phyloP scores from a whole-genome alignment of 2,329 filamentous ascomycete species.

The Trichoderma sp. region DNA sequence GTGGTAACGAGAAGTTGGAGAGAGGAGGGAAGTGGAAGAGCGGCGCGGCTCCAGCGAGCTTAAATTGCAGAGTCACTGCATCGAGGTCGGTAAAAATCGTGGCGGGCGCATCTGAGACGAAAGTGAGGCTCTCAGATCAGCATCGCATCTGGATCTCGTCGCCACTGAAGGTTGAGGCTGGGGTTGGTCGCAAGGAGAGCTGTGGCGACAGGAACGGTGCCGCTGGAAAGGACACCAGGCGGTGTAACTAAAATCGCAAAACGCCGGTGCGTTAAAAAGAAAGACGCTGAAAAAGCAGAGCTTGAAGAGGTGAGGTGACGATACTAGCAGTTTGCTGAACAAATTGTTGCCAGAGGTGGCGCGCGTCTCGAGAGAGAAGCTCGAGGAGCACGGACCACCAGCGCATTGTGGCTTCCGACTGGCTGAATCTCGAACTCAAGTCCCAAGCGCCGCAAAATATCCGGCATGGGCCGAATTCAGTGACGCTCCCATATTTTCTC shows the following conservation, averaged over 20 bases:
- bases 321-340: neutral
- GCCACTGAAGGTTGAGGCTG: neutral
- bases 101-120: constrained; percentile 17
- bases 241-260: neutral
- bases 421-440: neutral
- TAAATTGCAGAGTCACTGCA: constrained; percentile 14
- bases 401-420: neutral
- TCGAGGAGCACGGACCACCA: constrained; percentile 20
- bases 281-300: neutral
- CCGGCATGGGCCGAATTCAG: neutral
- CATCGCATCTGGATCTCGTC: constrained; percentile 15
- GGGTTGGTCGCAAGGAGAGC: neutral
- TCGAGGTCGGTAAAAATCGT: constrained; percentile 14
- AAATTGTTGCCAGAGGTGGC: constrained; percentile 6
- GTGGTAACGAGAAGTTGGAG: neutral
- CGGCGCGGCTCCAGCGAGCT: constrained; percentile 20
- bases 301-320: neutral
- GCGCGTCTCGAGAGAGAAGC: constrained; percentile 22
- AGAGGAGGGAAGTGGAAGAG: neutral
- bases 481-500: neutral
- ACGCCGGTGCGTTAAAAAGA: neutral
- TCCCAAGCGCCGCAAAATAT: neutral
- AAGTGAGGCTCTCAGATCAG: constrained; percentile 18
- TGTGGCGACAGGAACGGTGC: neutral
- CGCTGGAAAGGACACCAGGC: neutral